phyloP scores from a whole-genome alignment of 2,329 filamentous ascomycete genomes.

The Phyllachora maydis region DNA sequence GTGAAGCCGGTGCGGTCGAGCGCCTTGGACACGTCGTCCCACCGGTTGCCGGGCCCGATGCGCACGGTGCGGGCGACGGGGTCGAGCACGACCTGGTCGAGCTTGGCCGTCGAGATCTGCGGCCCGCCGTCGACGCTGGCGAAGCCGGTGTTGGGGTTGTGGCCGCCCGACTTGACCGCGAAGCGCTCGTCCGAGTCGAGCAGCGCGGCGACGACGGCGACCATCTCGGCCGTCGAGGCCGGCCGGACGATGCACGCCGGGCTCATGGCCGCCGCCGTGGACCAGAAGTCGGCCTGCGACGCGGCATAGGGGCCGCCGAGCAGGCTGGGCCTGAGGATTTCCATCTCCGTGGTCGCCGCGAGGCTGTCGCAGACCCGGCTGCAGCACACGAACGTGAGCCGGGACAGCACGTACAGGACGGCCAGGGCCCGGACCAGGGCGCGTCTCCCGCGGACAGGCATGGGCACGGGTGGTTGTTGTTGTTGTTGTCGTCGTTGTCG shows the following conservation, averaged over 20 bases:
- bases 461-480: too few species aligned
- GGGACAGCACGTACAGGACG: too few species aligned
- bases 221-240: not conserved
- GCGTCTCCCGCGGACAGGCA: too few species aligned
- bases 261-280: not conserved
- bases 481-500: too few species aligned
- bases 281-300: constrained; percentile 1
- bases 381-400: too few species aligned
- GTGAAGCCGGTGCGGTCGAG: constrained; percentile 18
- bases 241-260: constrained; percentile 1
- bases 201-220: not conserved
- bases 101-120: constrained; percentile 22
- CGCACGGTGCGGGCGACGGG: constrained; percentile 2
- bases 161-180: constrained; percentile 32
- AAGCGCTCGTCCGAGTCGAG: constrained; percentile 12
- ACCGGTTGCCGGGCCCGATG: constrained; percentile 21
- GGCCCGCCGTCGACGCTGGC: constrained; percentile 25
- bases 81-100: constrained; percentile 16
- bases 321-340: too few species aligned
- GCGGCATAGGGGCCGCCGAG: not conserved
- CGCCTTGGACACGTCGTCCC: constrained; percentile 16
- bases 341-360: not conserved
- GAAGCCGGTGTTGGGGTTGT: constrained; percentile 29
- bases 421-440: too few species aligned
- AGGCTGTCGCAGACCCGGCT: not conserved